Conservation (phyloP, 2,329 filamentous ascomycete species). For the Beauveria sp. region DNA sequence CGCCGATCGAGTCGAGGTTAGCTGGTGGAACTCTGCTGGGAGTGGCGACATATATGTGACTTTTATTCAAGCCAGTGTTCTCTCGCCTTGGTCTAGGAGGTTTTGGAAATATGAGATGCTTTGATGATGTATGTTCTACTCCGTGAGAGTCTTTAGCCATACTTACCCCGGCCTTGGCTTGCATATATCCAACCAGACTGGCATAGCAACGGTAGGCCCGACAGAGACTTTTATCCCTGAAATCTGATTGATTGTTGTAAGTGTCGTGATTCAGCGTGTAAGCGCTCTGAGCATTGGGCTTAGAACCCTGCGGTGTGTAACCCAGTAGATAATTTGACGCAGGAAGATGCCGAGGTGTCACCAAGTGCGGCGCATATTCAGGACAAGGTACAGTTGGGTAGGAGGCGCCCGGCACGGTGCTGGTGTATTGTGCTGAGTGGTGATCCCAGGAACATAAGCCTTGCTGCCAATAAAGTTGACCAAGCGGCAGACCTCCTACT, state of each 20-base stretch:
- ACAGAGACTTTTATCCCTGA: conserved; percentile 60
- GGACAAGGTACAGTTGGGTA: not conserved
- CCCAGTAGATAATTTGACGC: not conserved
- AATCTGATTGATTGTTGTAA: conserved; percentile 27
- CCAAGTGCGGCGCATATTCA: not conserved
- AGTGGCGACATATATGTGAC: not conserved
- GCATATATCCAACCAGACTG: conserved; percentile 59
- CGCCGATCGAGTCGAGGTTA: not conserved
- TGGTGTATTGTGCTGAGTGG: not conserved
- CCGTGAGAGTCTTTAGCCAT: conserved; percentile 28
- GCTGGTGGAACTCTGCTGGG: not conserved
- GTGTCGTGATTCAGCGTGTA: not conserved
- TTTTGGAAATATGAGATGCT: conserved; percentile 49
- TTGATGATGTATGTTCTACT: conserved; percentile 33
- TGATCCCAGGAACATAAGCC: not conserved
- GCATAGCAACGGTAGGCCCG: conserved; percentile 69
- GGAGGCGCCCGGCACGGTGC: not conserved
- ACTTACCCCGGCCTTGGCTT: conserved; percentile 47
- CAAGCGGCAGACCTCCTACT: conserved; percentile 24
- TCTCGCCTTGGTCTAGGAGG: conserved; percentile 15
- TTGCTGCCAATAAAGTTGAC: conserved; percentile 20
- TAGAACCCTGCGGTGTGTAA: not conserved
- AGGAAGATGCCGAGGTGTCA: not conserved
- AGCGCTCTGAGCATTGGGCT: not conserved
- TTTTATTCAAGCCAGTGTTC: not conserved